phyloP scores from a whole-genome alignment of 140 eudicot genomes.

The Erigeron philadelphicus region DNA sequence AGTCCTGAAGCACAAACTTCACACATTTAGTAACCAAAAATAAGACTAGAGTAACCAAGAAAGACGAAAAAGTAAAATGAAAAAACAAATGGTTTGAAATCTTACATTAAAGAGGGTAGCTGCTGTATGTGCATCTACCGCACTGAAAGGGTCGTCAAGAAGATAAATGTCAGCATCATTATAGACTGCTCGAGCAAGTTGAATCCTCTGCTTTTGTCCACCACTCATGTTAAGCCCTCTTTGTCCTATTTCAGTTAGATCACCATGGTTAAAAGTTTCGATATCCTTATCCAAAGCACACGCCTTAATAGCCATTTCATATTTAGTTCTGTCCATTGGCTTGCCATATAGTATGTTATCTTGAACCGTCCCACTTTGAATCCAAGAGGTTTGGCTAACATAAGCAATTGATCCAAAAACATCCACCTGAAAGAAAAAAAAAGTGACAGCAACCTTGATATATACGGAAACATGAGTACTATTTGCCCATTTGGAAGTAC shows the following conservation, averaged over 20 bases:
- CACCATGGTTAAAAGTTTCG: conserved; percentile 45
- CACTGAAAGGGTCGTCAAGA: conserved; percentile 76
- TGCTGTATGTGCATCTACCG: conserved; percentile 39
- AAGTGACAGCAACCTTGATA: not conserved
- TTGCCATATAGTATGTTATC: conserved; percentile 58
- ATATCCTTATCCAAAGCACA: conserved; percentile 65
- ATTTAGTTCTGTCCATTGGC: conserved; percentile 46
- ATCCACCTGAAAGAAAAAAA: conserved; percentile 33
- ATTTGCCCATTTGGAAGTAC: not conserved
- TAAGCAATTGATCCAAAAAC: conserved; percentile 51
- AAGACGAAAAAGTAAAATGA: not conserved
- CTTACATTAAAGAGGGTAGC: conserved; percentile 47
- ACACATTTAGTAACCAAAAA: not conserved
- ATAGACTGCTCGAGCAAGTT: conserved; percentile 64
- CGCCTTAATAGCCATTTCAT: conserved; percentile 45
- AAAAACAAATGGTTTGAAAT: not conserved
- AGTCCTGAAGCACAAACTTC: conserved; percentile 36
- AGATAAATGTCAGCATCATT: conserved; percentile 61
- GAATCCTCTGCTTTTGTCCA: conserved; percentile 50
- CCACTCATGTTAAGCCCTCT: conserved; percentile 72
- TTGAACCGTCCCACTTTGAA: conserved; percentile 56
- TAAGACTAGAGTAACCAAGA: not conserved
- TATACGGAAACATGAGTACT: not conserved
- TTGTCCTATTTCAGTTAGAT: conserved; percentile 68
- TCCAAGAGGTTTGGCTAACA: conserved; percentile 67